Base-by-base conservation (phyloP, 2,329 filamentous ascomycete genomes). In the Ophiostoma perfectum region DNA sequence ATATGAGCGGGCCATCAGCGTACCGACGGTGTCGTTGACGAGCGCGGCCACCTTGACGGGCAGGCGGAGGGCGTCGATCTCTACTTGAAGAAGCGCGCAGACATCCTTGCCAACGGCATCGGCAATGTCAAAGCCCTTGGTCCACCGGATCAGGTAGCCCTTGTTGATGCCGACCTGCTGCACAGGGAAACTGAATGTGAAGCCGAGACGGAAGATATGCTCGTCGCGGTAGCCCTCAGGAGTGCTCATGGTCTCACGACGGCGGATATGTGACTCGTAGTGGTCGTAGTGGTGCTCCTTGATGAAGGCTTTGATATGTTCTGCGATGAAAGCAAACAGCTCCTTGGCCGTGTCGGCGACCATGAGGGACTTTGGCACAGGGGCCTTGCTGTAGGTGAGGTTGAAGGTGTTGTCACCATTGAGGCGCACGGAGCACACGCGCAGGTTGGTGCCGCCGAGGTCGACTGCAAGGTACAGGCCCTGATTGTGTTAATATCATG, bases 151-250 rank as follows among this genome's bases (percentile, higher is more conserved):
- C 67, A 99, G 84, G 69, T 89, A 90, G 70, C 95, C 95, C 80
- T 93, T 94, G 84, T 98, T 98, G 78, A 99, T 97, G 52, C 92
- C 93, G 69, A 91, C 84, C 78, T 99, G 95, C 77, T 96, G 88
- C 52, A 98, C 93, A 2, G 95, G 95, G 81, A 98, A 99, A 77
- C 91, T 96, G 80, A 99, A 99, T 67, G 95, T 99, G 80, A 99
- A 99, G n/a, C 95, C 95, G 58, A 99, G 84, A 74, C 93, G 91
- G 81, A 98, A 97, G 70, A 95, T 86, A 70, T 94, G 84, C 77
- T 94, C 88, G 71, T 92, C 88, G 67, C 82, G 81, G 75, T 82
- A 88, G 41, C 86, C 86, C 65, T 85, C 81, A 27, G 83, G 82
- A 39, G 83, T 82, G 76, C 84, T 86, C 64, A 82, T 78, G 3